Conservation (phyloP, 108 stramenopile genomes). For the Discostella stelligeroides region DNA sequence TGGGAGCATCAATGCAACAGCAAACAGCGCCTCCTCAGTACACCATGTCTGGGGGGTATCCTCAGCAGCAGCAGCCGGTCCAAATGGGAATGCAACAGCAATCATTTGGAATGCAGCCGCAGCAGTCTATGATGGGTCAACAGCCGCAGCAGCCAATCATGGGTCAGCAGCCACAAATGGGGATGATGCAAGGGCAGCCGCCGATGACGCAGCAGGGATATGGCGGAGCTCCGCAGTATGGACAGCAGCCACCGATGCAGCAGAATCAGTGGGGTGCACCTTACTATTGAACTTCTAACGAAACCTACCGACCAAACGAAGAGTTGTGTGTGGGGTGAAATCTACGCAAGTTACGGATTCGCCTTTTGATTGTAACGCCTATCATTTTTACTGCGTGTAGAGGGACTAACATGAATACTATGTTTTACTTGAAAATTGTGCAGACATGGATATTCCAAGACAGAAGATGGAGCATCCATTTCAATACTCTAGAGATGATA, state of each 20-base stretch:
- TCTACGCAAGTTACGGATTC: neutral
- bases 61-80: conserved; percentile 31
- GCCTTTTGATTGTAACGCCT: conserved; percentile 1
- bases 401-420: neutral
- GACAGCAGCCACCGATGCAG: conserved; percentile 52
- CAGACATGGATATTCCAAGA: too few species aligned
- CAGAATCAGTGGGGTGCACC: conserved; percentile 47
- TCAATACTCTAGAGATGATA: too few species aligned
- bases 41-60: conserved; percentile 38
- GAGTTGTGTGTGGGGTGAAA: conserved; percentile 32
- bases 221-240: conserved; percentile 51
- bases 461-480: too few species aligned
- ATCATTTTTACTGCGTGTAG: conserved; percentile 11
- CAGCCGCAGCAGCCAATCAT: conserved; percentile 38
- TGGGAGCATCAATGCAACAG: conserved; percentile 23
- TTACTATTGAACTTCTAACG: conserved; percentile 11
- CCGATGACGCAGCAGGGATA: conserved; percentile 43
- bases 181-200: conserved; percentile 38
- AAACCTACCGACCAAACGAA: conserved; percentile 20
- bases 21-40: conserved; percentile 47
- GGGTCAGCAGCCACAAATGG: conserved; percentile 37
- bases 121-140: conserved; percentile 19
- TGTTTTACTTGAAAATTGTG: too few species aligned
- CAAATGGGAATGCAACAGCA: conserved; percentile 49
- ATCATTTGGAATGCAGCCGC: conserved; percentile 34